Evolutionary conservation across 768 basidiomycete species (phyloP), one percentile per base, ranked within the genome.

Genomic region (Podaxis sp.): DNA sequence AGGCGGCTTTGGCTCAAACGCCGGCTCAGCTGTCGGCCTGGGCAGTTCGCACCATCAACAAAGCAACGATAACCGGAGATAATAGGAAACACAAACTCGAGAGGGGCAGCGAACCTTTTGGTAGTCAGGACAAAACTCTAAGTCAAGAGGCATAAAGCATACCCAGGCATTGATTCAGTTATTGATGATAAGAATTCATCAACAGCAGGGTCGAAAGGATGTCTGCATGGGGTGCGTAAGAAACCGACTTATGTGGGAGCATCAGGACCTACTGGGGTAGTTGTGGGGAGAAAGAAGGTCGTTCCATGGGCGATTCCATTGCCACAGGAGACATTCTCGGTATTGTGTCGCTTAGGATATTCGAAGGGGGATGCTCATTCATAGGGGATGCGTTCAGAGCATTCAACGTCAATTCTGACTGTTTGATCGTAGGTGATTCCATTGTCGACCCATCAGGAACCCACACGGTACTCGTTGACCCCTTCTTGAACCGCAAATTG

Each of bases 401-500:
- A 49, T 56, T 62, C 44, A 56, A n/a, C 2, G 61, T 62, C 13
- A 62, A 24, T 24, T 62, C 54, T 40, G 24, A 36, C 7, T 46
- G 30, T 56, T 49, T 56, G 22, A 30, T 56, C n/a, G 33, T 51
- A 56, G 54, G 36, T 24, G 61, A 62, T 28, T 58, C 58, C 12
- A 53, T 46, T 17, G 57, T 60, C 17, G 64, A 56, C 24, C 46
- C 56, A n/a, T 67, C 37, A 12, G 53, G 55, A 49, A 48, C 53
- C 20, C 46, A 48, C 2, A 17, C 8, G 12, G 61, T 56, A n/a
- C n/a, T 33, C 8, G n/a, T 51, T 22, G 57, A 40, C 40, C 48
- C 46, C 28, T 62, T 65, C 64, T 22, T 61, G 57, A 58, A 63
- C 53, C 64, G 59, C 10, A 66, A 24, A 30, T 40, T 52, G 38